Base-by-base conservation (phyloP, 345 rosid genomes). In the Limnanthes douglasii region DNA sequence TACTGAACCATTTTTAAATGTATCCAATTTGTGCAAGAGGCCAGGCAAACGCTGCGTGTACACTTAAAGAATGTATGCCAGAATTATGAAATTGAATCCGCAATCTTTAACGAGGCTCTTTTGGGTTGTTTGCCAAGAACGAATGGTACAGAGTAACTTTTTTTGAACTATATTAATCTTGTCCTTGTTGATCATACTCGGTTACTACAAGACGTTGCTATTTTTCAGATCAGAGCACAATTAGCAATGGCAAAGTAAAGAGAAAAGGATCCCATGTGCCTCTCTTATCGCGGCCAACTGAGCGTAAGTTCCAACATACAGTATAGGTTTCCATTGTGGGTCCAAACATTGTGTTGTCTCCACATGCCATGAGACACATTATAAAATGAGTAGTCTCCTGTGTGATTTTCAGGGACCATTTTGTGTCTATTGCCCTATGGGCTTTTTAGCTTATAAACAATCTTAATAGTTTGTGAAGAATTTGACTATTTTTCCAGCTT, bases 101-200 rank as follows among this genome's bases (percentile, higher is more conserved):
- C 92, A 30, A 72, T 83, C 42, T 72, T 48, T 54, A 72, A 62
- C n/a, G 95, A 79, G 51, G 86, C 93, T 62, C 59, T 72, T 42
- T 36, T 48, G 11, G 69, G 48, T 40, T 59, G 70, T 52, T 34
- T 64, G 61, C 75, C 71, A 38, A 15, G 43, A 27, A 37, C 57
- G 12, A 54, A 54, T 18, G 80, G 86, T 78, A 45, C 15, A 13
- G 21, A 45, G 21, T 24, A 16, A 21, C 11, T 53, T 35, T 51
- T 20, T 43, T 32, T 40, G 36, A 32, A 44, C 15, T 28, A 7
- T 21, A 12, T 3, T 3, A 10, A 11, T 21, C 33, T 44, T 27
- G 24, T 27, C 8, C 38, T 33, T 32, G 11, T 24, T 15, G 44
- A 3, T 42, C 10, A 37, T 18, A 26, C 36, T 44, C 39, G 4